Base-by-base conservation (phyloP, 805 yeast species). In the Kluyveromyces starmeri region DNA sequence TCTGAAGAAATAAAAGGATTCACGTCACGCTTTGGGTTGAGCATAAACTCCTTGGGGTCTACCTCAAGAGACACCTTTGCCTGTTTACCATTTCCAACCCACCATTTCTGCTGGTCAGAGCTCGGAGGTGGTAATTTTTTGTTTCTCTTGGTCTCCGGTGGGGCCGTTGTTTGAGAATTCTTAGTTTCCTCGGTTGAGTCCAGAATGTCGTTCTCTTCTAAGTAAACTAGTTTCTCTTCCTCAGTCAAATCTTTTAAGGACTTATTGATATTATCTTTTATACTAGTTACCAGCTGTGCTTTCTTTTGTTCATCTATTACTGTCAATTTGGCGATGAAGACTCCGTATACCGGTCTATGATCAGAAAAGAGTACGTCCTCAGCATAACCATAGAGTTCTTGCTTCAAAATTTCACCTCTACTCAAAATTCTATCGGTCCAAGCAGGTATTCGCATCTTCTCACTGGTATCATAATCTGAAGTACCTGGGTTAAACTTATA, bases 391-490 rank as follows among this genome's bases (percentile, higher is more conserved):
- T 89, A 92, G 6, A 62, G 58, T 1, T 68, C 42, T 41, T 82
- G 89, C 28, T 61, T 65, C 37, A 88, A 54, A 8, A 70, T 64
- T n/a, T 62, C 61, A 11, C 82, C 77, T 17, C 81, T 64, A 48
- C 75, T 78, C 31, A 88, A 58, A 20, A 89, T 77, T 38, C 98
- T 64, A 61, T 92, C 99, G 3, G 97, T 88, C 98, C 98, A 92
- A 0, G 98, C 94, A 1, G 98, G 99, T 9, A 83, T 77, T 42
- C 99, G 72, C 57, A 77, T 78, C 58, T 92, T 92, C 49, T 89
- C 97, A 26, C 94, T 78, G 0, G 94, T 72, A 55, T 92, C 99
- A 53, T 88, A 92, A 2, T 52, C 59, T 30, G 71, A 73, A 0
- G 94, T 80, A 4, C 94, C 94, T 32, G 83, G 81, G 53, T 92